Evolutionary conservation across 1,284 basidiomycete species (phyloP), one percentile per base, ranked within the genome.

Genomic region (Wallemia hederae): DNA sequence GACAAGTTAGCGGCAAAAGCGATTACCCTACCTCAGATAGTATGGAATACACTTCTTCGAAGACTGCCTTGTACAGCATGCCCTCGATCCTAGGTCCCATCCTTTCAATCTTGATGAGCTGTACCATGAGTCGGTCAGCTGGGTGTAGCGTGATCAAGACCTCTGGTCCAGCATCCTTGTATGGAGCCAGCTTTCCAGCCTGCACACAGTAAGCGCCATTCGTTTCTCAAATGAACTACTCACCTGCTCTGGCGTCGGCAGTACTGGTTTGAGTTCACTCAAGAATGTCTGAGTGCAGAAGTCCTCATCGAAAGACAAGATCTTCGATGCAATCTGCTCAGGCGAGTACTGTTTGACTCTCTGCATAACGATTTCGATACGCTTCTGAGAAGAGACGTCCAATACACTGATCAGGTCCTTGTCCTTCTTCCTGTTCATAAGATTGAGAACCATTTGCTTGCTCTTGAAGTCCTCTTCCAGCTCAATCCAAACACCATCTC

Each of bases 401-500:
- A 92, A 77, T n/a, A 92, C 85, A 72, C 85, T 89, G 71, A 83
- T 85, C 57, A 91, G 73, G 67, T 91, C 86, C 24, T 84, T 85
- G 62, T 72, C 69, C 60, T 63, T 56, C 60, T 63, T 64, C 76
- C 60, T 67, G 82, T 82, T 81, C 75, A 86, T 78, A 17, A 85
- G 69, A 66, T 83, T 84, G 63, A 84, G 82, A 65, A 91, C 88
- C 59, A 89, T 76, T 70, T 94, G 89, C 72, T 92, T 91, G 22
- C 91, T 90, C 69, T 92, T 91, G 75, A 98, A 98, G 69, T 92
- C 90, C 67, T 94, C 85, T 71, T 98, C 91, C 83, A 98, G 97
- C 73, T 91, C 85, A 66, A 78, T 78, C 81, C 91, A 97, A 11
- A 98, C 80, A 49, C 91, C 39, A 67, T 87, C 84, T 59, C 74